Evolutionary conservation across 257 asterid genomes (phyloP), one percentile per base, ranked within the genome.

Genomic region (Agastache rugosa): DNA sequence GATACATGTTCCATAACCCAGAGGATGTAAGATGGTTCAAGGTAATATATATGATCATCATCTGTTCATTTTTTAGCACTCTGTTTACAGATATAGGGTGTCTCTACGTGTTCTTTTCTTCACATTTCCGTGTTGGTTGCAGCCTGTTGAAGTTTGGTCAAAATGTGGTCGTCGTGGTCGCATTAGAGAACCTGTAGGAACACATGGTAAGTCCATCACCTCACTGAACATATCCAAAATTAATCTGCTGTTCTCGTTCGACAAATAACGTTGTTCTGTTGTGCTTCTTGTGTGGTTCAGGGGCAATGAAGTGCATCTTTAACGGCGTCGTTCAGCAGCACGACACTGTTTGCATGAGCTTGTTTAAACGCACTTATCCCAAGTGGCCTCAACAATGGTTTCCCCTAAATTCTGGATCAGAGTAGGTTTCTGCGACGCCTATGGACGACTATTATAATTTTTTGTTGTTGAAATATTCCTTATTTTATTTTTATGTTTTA

Each of bases 11-110:
- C 71, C 99, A 92, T 75, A 95, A 71, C 75, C 98, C 98, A 0
- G 99, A 95, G 84, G 99, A 95, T 72, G 98, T 95, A 69, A 92
- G 75, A 89, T 95, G 98, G 98, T 95, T 95, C 96, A 95, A 92
- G 98, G 99, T 92, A 71, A 76, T 77, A 39, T 37, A 14, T 77
- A 39, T 42, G 16, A 8, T 54, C 67, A 7, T 16, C 34, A 25
- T 62, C 16, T 45, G 31, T 5, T 27, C 50, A 8, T 29, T 39
- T 35, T 75, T 62, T 71, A 12, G 47, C 17, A 9, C 27, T 34
- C 55, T 66, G 3, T 34, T 67, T 29, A 25, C 16, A 11, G 23
- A 11, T 42, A 45, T 23, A 41, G 17, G 1, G 50, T 25, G 37
- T 56, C 15, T 66, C 6, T 50, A 34, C 19, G 44, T 53, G 63